phyloP scores from a whole-genome alignment of 2,329 filamentous ascomycete species.

The Didymella glomerata region DNA sequence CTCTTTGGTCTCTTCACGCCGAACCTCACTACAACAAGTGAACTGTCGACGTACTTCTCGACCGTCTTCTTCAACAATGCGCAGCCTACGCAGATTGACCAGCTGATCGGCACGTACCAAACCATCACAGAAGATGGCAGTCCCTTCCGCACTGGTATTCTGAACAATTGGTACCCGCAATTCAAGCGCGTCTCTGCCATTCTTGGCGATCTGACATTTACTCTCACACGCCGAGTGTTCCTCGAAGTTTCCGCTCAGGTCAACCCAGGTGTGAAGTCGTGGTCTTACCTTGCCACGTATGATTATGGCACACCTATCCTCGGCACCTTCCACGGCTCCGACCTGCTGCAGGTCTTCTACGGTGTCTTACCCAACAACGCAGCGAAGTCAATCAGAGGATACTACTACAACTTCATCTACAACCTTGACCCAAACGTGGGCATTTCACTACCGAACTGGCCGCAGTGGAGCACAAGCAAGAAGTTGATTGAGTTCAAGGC shows the following conservation, averaged over 20 bases:
- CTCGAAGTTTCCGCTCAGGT: conserved; percentile 58
- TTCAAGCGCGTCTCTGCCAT: conserved; percentile 81
- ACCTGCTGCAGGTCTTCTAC: conserved; percentile 74
- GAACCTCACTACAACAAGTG: conserved; percentile 69
- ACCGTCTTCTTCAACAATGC: conserved; percentile 69
- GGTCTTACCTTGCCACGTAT: conserved; percentile 80
- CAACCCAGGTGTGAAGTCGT: conserved; percentile 68
- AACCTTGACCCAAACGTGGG: conserved; percentile 73
- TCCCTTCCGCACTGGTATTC: conserved; percentile 72
- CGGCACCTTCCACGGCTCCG: conserved; percentile 78
- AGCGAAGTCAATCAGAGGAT: conserved; percentile 67
- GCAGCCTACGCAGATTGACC: conserved; percentile 59
- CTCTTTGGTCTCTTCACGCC: conserved; percentile 74
- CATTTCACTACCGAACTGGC: conserved; percentile 59
- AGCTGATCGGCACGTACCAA: conserved; percentile 70
- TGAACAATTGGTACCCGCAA: conserved; percentile 78
- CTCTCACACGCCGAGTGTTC: conserved; percentile 72
- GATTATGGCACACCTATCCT: conserved; percentile 74
- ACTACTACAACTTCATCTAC: conserved; percentile 77
- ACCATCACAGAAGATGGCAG: conserved; percentile 66
- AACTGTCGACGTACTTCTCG: conserved; percentile 69
- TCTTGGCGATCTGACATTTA: conserved; percentile 79
- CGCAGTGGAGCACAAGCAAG: conserved; percentile 60
- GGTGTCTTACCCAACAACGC: conserved; percentile 71
- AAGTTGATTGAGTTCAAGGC: conserved; percentile 62